Evolutionary conservation across 1,284 basidiomycete genomes (phyloP), one percentile per base, ranked within the genome.

Genomic region (Cryptococcus maquisensis): DNA sequence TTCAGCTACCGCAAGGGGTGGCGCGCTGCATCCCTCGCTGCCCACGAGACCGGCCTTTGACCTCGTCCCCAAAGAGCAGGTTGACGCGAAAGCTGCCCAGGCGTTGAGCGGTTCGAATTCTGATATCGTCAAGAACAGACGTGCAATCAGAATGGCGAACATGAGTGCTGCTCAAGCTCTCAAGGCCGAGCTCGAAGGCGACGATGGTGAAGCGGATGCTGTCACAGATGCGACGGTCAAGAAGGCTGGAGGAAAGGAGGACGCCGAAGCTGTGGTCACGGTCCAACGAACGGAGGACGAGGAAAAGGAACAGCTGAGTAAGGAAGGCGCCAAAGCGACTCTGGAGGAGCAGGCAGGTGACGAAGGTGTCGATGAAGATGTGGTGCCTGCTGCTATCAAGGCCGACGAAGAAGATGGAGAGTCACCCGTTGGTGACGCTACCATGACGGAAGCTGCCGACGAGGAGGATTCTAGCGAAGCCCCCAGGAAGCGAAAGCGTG

Each of bases 131-230:
- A 85, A 86, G 51, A 95, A 95, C 72, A 84, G 90, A 54, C 82
- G 83, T 62, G 88, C 88, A 21, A 91, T 95, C 62, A 84, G 94
- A 55, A 87, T 96, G 83, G 95, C 94, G 15, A 98, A 98, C 71
- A 84, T 97, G 82, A 90, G 85, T 77, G 95, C 95, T 43, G 94
- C 93, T 54, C 90, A 97, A 70, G 84, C 87, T 71, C 81, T 98
- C 64, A 94, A 91, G 77, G 93, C 92, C 49, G 90, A 98, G 76
- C 77, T 98, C 61, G 83, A 84, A 57, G 86, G 86, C 38, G 37
- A 12, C 15, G 52, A 60, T 12, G 50, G 32, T 10, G 56, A 52
- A 20, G 57, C 50, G 6, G 44, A 48, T 41, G 35, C 42, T 32
- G 40, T 57, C 26, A 28, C 42, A 26, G 52, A 63, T 57, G 32